These are phyloP conservation scores for Hygrophoropsis aurantiaca DNA, from an alignment of 768 basidiomycete genomes.

Conservation along the genomic window DNA sequence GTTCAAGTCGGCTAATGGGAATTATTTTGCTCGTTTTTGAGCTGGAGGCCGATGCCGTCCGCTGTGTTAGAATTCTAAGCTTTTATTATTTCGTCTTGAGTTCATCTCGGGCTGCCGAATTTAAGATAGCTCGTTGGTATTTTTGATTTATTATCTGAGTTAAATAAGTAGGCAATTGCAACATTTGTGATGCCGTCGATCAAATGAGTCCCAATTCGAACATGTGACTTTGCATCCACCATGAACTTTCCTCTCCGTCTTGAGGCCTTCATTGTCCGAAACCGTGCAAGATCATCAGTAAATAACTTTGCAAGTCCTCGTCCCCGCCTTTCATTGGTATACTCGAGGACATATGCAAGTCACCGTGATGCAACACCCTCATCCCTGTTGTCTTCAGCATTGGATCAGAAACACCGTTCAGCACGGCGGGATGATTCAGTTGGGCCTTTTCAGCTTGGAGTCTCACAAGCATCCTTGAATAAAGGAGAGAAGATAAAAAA, in stretches of 20 bases:
- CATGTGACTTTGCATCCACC: not conserved
- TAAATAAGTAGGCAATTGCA: no score
- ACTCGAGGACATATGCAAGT: conserved; percentile 43
- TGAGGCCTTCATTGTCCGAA: conserved; percentile 1
- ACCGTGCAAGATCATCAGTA: conserved; percentile 1
- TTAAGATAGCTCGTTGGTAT: no score
- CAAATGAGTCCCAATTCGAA: no score
- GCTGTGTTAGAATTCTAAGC: no score
- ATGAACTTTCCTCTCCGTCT: conserved; percentile 2
- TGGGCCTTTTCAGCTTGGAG: conserved; percentile 78
- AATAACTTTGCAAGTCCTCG: not conserved
- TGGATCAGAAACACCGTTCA: conserved; percentile 55
- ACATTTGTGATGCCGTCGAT: no score
- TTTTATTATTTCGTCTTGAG: no score
- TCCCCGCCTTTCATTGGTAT: not conserved
- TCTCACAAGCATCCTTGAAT: conserved; percentile 54
- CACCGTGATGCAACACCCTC: conserved; percentile 45
- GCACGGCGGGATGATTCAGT: conserved; percentile 54
- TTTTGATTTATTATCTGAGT: no score
- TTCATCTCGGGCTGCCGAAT: no score
- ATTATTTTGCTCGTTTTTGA: conserved; percentile 9
- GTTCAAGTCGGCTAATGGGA: conserved; percentile 60
- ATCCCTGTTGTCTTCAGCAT: conserved; percentile 59
- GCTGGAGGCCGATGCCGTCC: no score
- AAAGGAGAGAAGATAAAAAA: conserved; percentile 60